phyloP scores from a whole-genome alignment of 768 basidiomycete species.

The Trametes punicea region DNA sequence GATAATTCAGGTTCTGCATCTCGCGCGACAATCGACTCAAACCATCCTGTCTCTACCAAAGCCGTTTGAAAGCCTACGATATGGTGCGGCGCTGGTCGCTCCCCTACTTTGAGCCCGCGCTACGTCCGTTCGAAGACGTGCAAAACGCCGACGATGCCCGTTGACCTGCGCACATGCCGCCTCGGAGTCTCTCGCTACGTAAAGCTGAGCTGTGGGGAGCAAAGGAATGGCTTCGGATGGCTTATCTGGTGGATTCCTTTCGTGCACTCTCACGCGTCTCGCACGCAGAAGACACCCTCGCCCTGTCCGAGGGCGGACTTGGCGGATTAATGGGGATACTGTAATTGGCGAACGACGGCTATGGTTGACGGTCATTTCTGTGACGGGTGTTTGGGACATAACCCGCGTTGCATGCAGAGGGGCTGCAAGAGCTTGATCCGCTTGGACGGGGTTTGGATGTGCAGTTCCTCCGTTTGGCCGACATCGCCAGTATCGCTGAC shows the following conservation, averaged over 20 bases:
- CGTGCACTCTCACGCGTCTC: slow-evolving; percentile 3
- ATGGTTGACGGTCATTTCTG: too few species aligned
- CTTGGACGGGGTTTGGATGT: too few species aligned
- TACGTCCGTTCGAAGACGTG: neutral
- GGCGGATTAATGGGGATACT: neutral
- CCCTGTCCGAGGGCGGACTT: neutral
- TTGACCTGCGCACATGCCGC: slow-evolving; percentile 8
- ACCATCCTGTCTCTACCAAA: too few species aligned
- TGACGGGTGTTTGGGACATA: too few species aligned
- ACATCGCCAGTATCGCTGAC: too few species aligned
- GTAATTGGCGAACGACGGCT: too few species aligned
- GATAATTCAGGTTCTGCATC: too few species aligned
- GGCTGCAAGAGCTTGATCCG: too few species aligned
- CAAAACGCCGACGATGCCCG: neutral
- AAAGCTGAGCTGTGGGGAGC: slow-evolving; percentile 8
- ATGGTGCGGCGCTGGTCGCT: neutral
- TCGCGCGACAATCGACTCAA: too few species aligned
- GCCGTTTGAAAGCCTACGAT: too few species aligned
- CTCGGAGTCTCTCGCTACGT: neutral
- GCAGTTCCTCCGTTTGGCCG: too few species aligned
- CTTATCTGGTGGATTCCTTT: neutral
- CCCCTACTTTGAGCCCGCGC: neutral
- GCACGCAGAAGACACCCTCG: neutral
- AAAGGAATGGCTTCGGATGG: slow-evolving; percentile 1
- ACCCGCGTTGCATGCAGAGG: too few species aligned